These are phyloP conservation scores for Suhomyces bokatorum DNA, from an alignment of 1,139 yeast genomes.

Conservation along the genomic window DNA sequence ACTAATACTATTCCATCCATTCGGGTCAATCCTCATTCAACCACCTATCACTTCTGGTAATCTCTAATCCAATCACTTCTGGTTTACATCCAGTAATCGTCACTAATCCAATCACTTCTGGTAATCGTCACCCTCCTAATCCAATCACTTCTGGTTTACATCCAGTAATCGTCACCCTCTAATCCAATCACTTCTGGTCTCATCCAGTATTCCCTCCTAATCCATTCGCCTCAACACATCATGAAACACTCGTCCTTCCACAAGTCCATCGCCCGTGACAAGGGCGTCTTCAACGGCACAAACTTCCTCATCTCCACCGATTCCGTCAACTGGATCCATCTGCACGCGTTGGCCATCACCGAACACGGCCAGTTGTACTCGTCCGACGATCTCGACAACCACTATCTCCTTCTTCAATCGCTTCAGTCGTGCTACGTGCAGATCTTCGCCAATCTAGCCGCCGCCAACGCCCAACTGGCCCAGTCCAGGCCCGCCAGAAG, in stretches of 20 bases:
- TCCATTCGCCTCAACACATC: too few species aligned
- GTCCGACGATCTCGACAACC: slow-evolving; percentile 35
- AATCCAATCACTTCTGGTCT: too few species aligned
- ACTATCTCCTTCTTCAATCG: slow-evolving; percentile 35
- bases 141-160: too few species aligned
- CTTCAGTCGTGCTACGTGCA: slow-evolving; percentile 47
- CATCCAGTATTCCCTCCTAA: too few species aligned
- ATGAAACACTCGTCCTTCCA: slow-evolving; percentile 32
- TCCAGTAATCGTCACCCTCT: too few species aligned
- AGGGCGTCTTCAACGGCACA: slow-evolving; percentile 39
- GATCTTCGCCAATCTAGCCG: slow-evolving; percentile 30
- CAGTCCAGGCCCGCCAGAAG: slow-evolving; percentile 13
- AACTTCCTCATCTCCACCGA: slow-evolving; percentile 42
- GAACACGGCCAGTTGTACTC: slow-evolving; percentile 40
- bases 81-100: too few species aligned
- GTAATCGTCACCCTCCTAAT: too few species aligned
- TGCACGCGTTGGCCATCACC: slow-evolving; percentile 35
- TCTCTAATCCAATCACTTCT: too few species aligned
- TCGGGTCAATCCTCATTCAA: too few species aligned
- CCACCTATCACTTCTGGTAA: too few species aligned
- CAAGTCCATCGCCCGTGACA: slow-evolving; percentile 33
- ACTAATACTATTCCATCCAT: too few species aligned
- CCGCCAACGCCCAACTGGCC: slow-evolving; percentile 13
- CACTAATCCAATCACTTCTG: too few species aligned
- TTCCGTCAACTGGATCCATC: slow-evolving; percentile 39